These are phyloP conservation scores for Fusarium chlamydosporum DNA, from an alignment of 2,329 filamentous ascomycete genomes.

Conservation along the genomic window DNA sequence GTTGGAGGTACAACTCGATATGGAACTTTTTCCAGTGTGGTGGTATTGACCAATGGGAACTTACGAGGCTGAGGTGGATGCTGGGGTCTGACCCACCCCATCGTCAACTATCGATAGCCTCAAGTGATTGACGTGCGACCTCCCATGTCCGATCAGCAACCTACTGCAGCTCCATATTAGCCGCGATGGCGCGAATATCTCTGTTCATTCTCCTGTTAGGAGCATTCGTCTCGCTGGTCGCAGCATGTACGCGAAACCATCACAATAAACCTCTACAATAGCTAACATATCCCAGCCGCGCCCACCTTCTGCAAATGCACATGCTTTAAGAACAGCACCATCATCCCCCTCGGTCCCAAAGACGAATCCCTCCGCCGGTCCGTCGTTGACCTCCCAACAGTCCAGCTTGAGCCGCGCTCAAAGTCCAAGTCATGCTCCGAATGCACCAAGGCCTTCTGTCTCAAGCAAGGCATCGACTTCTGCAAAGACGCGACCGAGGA, in stretches of 20 bases:
- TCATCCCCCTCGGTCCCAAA: constrained; percentile 71
- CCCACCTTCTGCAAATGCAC: constrained; percentile 79
- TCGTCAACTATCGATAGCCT: constrained; percentile 42
- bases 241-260: constrained; percentile 58
- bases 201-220: constrained; percentile 57
- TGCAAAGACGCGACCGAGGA: constrained; percentile 73
- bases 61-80: constrained; percentile 44
- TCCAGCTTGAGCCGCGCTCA: constrained; percentile 51
- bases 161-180: constrained; percentile 15
- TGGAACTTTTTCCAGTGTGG: constrained; percentile 51
- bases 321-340: constrained; percentile 78
- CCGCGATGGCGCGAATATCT: constrained; percentile 59
- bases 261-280: background rate
- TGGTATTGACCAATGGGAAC: constrained; percentile 47
- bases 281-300: constrained; percentile 62
- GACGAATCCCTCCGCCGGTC: constrained; percentile 49
- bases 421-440: constrained; percentile 68
- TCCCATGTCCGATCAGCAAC: constrained; percentile 26
- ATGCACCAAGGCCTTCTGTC: constrained; percentile 76
- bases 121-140: constrained; percentile 38
- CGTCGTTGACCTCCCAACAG: constrained; percentile 37
- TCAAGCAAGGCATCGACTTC: constrained; percentile 71
- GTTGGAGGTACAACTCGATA: constrained; percentile 31
- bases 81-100: constrained; percentile 22
- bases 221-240: constrained; percentile 56